These are phyloP conservation scores for Dioszegia hungarica DNA, from an alignment of 768 basidiomycete genomes.

Conservation along the genomic window DNA sequence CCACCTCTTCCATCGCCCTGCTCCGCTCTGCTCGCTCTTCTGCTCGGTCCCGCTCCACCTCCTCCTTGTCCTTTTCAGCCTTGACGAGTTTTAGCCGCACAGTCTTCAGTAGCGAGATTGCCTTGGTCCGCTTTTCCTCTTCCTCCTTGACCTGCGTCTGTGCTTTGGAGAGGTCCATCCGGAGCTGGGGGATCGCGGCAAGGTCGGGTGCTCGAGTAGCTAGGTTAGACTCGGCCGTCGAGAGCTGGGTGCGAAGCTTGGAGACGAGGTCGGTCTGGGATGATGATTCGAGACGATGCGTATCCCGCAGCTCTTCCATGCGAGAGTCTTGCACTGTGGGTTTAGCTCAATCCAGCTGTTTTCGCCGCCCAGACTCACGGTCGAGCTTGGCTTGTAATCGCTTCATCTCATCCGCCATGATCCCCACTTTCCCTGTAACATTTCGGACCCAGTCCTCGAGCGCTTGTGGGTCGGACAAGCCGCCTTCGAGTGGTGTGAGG, in stretches of 20 bases:
- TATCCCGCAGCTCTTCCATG: conserved; percentile 77
- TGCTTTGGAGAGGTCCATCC: conserved; percentile 60
- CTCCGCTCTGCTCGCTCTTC: conserved; percentile 54
- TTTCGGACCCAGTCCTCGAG: conserved; percentile 70
- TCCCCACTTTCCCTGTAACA: conserved; percentile 65
- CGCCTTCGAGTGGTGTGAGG: conserved; percentile 64
- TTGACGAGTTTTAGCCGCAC: conserved; percentile 96
- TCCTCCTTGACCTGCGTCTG: conserved; percentile 75
- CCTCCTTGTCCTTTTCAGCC: conserved; percentile 88
- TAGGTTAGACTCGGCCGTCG: conserved; percentile 66
- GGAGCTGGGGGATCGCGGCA: conserved; percentile 59
- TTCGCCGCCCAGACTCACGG: conserved; percentile 53
- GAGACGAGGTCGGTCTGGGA: conserved; percentile 74
- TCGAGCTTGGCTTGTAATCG: conserved; percentile 67
- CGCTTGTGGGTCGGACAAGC: conserved; percentile 60
- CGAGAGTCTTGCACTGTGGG: conserved; percentile 74
- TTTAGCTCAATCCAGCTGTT: neutral
- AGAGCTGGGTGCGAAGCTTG: conserved; percentile 63
- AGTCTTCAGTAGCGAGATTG: conserved; percentile 84
- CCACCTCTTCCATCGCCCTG: conserved; percentile 61
- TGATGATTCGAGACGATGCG: conserved; percentile 70
- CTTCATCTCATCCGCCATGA: conserved; percentile 72
- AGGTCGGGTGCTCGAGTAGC: conserved; percentile 52
- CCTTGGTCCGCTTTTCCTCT: conserved; percentile 94
- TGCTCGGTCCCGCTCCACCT: conserved; percentile 63